phyloP scores from a whole-genome alignment of 495 filamentous ascomycete species.

The Neurospora terricola region DNA sequence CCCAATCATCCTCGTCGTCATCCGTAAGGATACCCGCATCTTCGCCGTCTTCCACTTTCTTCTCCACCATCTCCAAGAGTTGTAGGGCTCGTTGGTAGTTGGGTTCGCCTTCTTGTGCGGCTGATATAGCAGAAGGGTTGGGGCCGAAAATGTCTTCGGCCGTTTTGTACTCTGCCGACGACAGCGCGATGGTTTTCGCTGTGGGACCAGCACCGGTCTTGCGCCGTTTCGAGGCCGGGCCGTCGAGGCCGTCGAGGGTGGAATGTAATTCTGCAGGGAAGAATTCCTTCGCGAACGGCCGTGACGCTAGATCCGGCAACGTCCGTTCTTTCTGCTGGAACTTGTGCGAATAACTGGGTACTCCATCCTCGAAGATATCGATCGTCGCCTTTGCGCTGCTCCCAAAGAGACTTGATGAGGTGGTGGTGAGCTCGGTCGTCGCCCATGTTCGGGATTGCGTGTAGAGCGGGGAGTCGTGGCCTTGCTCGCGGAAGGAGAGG shows the following conservation, averaged over 20 bases:
- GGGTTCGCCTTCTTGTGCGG: conserved; percentile 12
- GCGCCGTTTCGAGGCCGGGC: conserved; percentile 16
- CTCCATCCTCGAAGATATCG: conserved; percentile 38
- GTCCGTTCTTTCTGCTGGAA: conserved; percentile 34
- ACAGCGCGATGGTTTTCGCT: conserved; percentile 21
- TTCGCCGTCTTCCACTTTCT: conserved; percentile 29
- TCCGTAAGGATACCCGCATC: conserved; percentile 26
- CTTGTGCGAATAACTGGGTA: conserved; percentile 40
- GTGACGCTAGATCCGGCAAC: conserved; percentile 36
- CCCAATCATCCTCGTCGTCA: conserved; percentile 36
- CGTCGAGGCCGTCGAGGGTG: conserved; percentile 37
- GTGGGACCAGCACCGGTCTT: conserved; percentile 1
- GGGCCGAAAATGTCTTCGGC: conserved; percentile 22
- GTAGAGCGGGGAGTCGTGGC: conserved; percentile 40
- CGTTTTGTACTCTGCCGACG: conserved; percentile 10
- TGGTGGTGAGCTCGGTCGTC: neutral
- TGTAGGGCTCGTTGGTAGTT: conserved; percentile 26
- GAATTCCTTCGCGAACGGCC: conserved; percentile 35
- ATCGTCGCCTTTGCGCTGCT: conserved; percentile 28
- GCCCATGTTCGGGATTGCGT: conserved; percentile 27
- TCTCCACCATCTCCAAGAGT: conserved; percentile 25
- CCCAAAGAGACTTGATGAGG: neutral
- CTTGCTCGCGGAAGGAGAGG: conserved; percentile 35
- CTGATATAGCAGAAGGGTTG: too few relatives aligned
- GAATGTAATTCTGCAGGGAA: conserved; percentile 44